Base-by-base conservation (phyloP, 352 stramenopile genomes). In the Pythium myriotylum region DNA sequence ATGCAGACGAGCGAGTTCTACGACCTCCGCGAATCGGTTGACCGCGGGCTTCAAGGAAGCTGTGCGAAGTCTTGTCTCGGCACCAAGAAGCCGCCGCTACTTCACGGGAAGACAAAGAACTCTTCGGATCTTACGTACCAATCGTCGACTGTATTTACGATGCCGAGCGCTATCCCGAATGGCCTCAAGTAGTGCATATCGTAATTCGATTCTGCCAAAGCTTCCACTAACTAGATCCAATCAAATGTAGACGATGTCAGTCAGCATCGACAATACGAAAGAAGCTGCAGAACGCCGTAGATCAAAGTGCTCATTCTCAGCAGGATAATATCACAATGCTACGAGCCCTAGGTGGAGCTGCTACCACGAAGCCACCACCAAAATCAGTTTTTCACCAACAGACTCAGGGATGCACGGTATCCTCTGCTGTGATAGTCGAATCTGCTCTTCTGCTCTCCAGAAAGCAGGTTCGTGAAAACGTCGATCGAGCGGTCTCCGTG, bases 241-340 rank as follows among this genome's bases (percentile, higher is more conserved):
- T 22, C 23, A 10, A 12, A 16, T 55, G n/a, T 52, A 89, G 83
- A 49, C 72, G 83, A 20, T 91, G 81, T 39, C 76, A 85, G 39
- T 92, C 83, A 0, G 83, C 83, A 2, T 90, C 83, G 12, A 72
- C 68, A 32, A 72, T 92, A 12, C 75, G 83, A 17, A 87, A 86
- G 52, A 85, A 86, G n/a, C 74, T 92, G 37, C 71, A 81, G 3
- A 54, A 74, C 33, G 81, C 79, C 1, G 72, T 88, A 22, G 79
- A 89, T 33, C 75, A 82, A 39, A 76, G 80, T 32, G 68, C 35
- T 51, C 40, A 77, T 52, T 45, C 67, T 26, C 46, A 73, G 26
- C 64, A 64, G 17, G 66, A 74, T 24, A 74, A 88, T 49, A 59
- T 84, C 16, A 67, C 74, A 6, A 63, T 70, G 6, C 55, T 89